Evolutionary conservation across 345 rosid species (phyloP).

Genomic region (Crucihimalaya himalaica): DNA sequence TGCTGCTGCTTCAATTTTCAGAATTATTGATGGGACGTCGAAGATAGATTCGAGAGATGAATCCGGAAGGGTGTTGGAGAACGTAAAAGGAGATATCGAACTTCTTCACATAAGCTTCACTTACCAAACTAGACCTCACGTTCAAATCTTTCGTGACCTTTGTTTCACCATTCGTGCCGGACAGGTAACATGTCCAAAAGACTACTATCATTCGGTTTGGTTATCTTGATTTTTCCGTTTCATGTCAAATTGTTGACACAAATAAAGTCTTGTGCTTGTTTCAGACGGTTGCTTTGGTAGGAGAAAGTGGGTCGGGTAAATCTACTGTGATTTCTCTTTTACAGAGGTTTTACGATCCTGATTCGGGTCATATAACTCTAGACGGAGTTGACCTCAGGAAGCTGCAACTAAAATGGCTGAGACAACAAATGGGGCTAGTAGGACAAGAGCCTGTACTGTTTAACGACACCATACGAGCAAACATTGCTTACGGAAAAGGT

Average conservation of each 20-base stretch:
- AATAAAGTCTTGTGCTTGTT: neutral
- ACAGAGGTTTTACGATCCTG: slow-evolving; percentile 64
- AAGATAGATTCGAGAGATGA: slow-evolving; percentile 56
- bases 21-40: slow-evolving; percentile 56
- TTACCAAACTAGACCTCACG: slow-evolving; percentile 62
- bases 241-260: neutral
- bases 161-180: slow-evolving; percentile 54
- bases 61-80: slow-evolving; percentile 47
- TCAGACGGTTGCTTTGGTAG: slow-evolving; percentile 71
- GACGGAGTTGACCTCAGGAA: slow-evolving; percentile 60
- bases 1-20: slow-evolving; percentile 60
- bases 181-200: slow-evolving; percentile 41
- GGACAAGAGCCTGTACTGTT: slow-evolving; percentile 64
- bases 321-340: slow-evolving; percentile 59
- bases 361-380: slow-evolving; percentile 33
- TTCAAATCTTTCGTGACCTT: slow-evolving; percentile 57
- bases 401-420: slow-evolving; percentile 57
- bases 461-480: slow-evolving; percentile 59
- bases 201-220: neutral
- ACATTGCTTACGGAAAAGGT: slow-evolving; percentile 67
- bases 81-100: slow-evolving; percentile 56
- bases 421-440: slow-evolving; percentile 72
- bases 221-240: too few species aligned
- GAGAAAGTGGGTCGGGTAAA: slow-evolving; percentile 75
- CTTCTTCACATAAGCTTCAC: slow-evolving; percentile 51